Conservation (phyloP, 306 rosid genomes). For the Prunus armeniaca region DNA sequence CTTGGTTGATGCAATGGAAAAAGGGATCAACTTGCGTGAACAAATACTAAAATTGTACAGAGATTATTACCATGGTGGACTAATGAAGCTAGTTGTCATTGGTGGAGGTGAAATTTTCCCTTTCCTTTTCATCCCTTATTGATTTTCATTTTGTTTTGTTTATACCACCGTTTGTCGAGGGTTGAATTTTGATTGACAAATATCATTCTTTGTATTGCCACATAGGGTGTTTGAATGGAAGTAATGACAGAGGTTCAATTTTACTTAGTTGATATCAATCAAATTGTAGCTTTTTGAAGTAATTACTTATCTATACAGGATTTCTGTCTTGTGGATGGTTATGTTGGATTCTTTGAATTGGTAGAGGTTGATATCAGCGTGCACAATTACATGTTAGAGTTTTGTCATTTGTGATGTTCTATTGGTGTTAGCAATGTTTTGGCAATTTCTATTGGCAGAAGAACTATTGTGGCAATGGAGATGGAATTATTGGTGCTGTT, state of each 20-base stretch:
- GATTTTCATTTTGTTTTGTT: not conserved
- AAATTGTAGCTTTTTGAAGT: not conserved
- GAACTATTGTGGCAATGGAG: not conserved
- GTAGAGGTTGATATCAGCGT: not conserved
- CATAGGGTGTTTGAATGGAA: not conserved
- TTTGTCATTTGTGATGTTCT: not conserved
- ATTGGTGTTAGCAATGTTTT: not conserved
- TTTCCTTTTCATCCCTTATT: constrained; percentile 7
- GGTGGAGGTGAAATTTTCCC: constrained; percentile 80
- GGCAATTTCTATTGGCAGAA: not conserved
- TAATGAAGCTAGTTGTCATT: constrained; percentile 92
- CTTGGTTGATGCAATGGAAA: constrained; percentile 86
- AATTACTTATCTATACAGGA: not conserved
- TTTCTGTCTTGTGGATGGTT: constrained; percentile 1
- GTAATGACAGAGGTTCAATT: not conserved
- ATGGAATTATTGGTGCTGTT: not conserved
- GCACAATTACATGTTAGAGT: not conserved
- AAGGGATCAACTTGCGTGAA: constrained; percentile 75
- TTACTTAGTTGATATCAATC: not conserved
- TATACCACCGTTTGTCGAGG: constrained; percentile 6
- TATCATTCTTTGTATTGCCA: not conserved
- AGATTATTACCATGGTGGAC: constrained; percentile 90
- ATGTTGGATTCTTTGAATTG: constrained; percentile 4
- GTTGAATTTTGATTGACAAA: not conserved
- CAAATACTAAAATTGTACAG: constrained; percentile 66